phyloP scores from a whole-genome alignment of 106 monocot species.

The Dactylorhiza incarnata region DNA sequence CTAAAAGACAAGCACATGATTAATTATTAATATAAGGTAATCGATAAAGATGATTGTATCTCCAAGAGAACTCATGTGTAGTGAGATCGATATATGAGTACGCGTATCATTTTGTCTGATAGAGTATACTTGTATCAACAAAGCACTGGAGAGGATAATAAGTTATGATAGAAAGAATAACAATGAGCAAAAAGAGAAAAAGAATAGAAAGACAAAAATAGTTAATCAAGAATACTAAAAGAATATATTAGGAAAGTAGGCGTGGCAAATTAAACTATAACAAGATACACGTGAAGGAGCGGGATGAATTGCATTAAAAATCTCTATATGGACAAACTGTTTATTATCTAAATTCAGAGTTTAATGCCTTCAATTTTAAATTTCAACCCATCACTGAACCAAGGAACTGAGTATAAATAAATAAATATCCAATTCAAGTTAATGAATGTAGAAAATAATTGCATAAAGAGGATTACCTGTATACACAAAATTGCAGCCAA shows the following conservation, averaged over 20 bases:
- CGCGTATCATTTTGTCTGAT: no score
- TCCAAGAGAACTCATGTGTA: no score
- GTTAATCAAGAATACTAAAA: not conserved
- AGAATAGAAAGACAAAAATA: not conserved
- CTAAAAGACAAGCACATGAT: no score
- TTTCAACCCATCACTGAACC: not conserved
- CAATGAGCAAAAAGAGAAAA: not conserved
- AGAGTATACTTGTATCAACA: no score
- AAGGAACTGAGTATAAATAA: not conserved
- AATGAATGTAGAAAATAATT: not conserved
- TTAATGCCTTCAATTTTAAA: not conserved
- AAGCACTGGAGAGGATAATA: no score
- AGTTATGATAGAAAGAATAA: no score
- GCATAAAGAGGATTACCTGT: conserved; percentile 38
- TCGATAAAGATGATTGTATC: no score
- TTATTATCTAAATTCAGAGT: not conserved
- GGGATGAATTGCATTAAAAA: not conserved
- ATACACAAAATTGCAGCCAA: conserved; percentile 71
- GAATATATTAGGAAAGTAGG: not conserved
- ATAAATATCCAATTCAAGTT: not conserved
- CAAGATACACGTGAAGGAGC: not conserved
- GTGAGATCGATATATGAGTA: no score
- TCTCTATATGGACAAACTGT: not conserved
- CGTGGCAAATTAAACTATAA: not conserved
- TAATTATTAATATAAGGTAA: no score